Evolutionary conservation across 1,284 basidiomycete species (phyloP).

Genomic region (Ganoderma lucidum): DNA sequence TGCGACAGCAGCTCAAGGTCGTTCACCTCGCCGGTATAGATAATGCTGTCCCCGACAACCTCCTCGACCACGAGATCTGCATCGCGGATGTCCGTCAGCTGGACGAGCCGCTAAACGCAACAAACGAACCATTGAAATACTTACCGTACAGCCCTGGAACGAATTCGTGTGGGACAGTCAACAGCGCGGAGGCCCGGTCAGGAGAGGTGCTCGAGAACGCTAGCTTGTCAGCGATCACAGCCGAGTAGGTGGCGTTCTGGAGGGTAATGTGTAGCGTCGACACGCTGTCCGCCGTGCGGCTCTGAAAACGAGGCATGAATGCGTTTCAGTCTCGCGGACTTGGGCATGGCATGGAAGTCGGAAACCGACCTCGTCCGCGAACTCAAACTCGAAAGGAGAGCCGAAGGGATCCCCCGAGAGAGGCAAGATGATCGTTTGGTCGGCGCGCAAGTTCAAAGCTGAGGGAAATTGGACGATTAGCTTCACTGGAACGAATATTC

Average conservation of each 20-base stretch:
- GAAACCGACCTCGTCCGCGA: constrained; percentile 6
- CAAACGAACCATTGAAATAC: neutral
- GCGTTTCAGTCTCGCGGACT: neutral
- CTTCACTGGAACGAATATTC: neutral
- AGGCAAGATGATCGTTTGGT: constrained; percentile 1
- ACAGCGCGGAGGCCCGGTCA: neutral
- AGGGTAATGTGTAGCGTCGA: neutral
- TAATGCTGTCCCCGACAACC: neutral
- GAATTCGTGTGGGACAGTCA: constrained; percentile 4
- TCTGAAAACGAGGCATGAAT: neutral
- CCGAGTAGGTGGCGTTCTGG: constrained; percentile 1
- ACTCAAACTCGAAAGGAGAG: constrained; percentile 2
- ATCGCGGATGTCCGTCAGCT: neutral
- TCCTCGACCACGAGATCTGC: constrained; percentile 4
- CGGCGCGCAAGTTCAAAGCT: neutral
- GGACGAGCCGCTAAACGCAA: neutral
- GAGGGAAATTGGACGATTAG: neutral
- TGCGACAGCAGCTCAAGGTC: constrained; percentile 5
- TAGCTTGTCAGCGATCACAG: neutral
- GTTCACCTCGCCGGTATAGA: constrained; percentile 4
- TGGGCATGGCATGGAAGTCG: neutral
- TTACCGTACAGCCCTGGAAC: neutral
- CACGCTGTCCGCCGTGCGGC: neutral
- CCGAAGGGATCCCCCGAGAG: constrained; percentile 5
- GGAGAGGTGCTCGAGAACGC: neutral